These are phyloP conservation scores for cucumber (Cucumis sativus) DNA, from an alignment of 306 rosid genomes.

Conservation along the genomic window Cucumber_9930_V3 NC_026660.2:30475001-30475500, in stretches of 20 bases:
- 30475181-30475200: not conserved
- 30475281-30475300: slow-evolving; percentile 98
- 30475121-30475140: not conserved
- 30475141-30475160: not conserved
- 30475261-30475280: slow-evolving; percentile 59
- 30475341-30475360: slow-evolving; percentile 83
- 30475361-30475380: slow-evolving; percentile 59
- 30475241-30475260: slow-evolving; percentile 49
- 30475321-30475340: slow-evolving; percentile 70
- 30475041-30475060: not conserved
- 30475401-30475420: not conserved
- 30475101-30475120: not conserved
- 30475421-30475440: not conserved
- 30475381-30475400: slow-evolving; percentile 76
- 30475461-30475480: not conserved
- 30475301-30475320: slow-evolving; percentile 97
- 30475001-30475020: not conserved
- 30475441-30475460: not conserved
- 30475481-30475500: not conserved
- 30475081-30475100: not conserved
- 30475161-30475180: not conserved
- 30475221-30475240: not conserved
- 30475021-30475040: not conserved
- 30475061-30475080: not conserved
- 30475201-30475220: not conserved